Percentiles rank a stretch among this genome's conserved stretches.
Evolutionary conservation across 495 filamentous ascomycete genomes (phyloP).

Genomic region (Bryoglossum gracile): DNA sequence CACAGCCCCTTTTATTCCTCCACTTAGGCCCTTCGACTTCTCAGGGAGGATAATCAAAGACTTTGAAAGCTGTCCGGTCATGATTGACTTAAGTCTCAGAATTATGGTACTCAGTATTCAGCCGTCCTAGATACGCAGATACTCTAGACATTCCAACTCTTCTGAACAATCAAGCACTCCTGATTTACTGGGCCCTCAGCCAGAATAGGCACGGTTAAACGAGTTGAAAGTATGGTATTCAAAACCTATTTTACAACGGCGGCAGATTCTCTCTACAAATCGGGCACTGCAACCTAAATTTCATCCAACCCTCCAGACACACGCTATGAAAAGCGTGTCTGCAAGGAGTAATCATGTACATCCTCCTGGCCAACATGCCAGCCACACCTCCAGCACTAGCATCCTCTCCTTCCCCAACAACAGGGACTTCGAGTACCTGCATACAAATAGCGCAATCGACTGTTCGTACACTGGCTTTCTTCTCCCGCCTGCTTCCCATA

Average conservation of each 20-base stretch:
- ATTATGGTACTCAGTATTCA: no score
- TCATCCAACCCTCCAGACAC: conserved; percentile 96
- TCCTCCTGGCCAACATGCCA: conserved; percentile 65
- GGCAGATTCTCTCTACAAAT: conserved; percentile 89
- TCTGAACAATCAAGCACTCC: no score
- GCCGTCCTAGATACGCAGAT: no score
- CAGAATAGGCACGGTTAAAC: no score
- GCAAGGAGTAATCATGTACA: conserved; percentile 97
- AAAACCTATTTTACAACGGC: conserved; percentile 55
- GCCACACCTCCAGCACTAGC: conserved; percentile 49
- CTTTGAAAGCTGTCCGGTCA: no score
- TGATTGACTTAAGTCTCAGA: no score
- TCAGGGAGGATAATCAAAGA: no score
- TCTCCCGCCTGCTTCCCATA: conserved; percentile 30
- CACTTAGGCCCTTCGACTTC: no score
- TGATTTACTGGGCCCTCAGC: no score
- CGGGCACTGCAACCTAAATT: conserved; percentile 84
- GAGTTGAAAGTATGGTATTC: no score
- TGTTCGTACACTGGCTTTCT: conserved; percentile 32
- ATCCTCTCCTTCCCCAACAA: conserved; percentile 54
- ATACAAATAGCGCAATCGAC: conserved; percentile 96
- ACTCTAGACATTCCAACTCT: no score
- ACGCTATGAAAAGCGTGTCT: conserved; percentile 91
- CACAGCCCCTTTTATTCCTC: no score
- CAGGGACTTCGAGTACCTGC: conserved; percentile 81